These are phyloP conservation scores for Chalciporus piperatus DNA, from an alignment of 768 basidiomycete genomes.

Conservation along the genomic window DNA sequence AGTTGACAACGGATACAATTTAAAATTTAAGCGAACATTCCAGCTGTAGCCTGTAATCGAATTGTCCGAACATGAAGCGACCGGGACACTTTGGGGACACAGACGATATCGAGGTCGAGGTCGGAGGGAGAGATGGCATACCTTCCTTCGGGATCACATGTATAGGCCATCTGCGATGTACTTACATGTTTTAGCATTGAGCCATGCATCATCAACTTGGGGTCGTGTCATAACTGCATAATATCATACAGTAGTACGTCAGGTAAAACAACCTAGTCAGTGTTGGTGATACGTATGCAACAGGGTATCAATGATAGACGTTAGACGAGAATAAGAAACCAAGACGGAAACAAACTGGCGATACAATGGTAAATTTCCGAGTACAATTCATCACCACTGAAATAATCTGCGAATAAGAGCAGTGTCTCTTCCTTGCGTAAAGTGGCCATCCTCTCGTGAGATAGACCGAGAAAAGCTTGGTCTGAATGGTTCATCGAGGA, in stretches of 20 bases:
- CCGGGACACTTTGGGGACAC: too few relatives aligned
- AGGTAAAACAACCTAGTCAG: constrained; percentile 23
- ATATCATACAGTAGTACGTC: constrained; percentile 29
- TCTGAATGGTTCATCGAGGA: constrained; percentile 41
- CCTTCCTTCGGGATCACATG: too few relatives aligned
- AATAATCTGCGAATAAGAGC: constrained; percentile 51
- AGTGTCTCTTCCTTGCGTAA: constrained; percentile 37
- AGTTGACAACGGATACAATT: neutral
- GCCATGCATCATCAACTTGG: neutral
- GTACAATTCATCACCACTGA: constrained; percentile 36
- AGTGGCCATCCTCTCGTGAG: constrained; percentile 31
- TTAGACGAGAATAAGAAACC: constrained; percentile 27
- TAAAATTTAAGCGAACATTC: too few relatives aligned
- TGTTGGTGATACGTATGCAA: constrained; percentile 36
- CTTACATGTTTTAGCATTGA: neutral
- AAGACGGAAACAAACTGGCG: constrained; percentile 19
- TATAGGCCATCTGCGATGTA: too few relatives aligned
- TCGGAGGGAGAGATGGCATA: too few relatives aligned
- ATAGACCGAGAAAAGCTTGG: constrained; percentile 31
- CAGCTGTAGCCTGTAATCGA: too few relatives aligned
- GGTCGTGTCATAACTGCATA: constrained; percentile 5
- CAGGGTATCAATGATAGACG: constrained; percentile 33
- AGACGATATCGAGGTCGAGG: too few relatives aligned
- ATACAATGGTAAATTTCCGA: constrained; percentile 28
- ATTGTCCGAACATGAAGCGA: too few relatives aligned